Base-by-base conservation (phyloP, 257 asterid genomes). In the Nicotiana noctiflora region DNA sequence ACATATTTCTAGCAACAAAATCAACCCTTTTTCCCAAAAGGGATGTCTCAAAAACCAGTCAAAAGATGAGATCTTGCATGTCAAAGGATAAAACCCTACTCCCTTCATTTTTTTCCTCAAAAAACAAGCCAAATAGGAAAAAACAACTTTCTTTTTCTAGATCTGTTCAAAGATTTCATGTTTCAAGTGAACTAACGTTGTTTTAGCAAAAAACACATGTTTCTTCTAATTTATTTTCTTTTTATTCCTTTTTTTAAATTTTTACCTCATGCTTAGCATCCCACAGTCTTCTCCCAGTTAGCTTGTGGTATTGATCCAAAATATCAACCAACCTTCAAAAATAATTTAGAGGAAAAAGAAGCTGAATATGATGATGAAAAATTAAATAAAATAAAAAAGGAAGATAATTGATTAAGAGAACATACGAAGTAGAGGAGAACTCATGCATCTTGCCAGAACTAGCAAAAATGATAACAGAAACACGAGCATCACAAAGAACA, bases 221-320 rank as follows among this genome's bases (percentile, higher is more conserved):
- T 82, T 66, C 67, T 77, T 25, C 79, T 19, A 57, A 53, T 49
- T 23, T 17, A 68, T 55, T 8, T 65, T 25, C 25, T 9, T 55
- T 27, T 18, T n/a, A n/a, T n/a, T 31, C 7, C 27, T 25, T 25
- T 3, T 12, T 23, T 66, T 15, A 19, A 37, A 19, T 32, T 0
- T 49, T 44, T 81, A 95, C 99, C 99, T 95, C 99, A 86, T 95
- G 98, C 90, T 93, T 94, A 55, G 95, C 94, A 93, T 95, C 97
- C 99, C 99, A 95, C 49, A 95, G 89, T 90, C 92, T 93, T 89
- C 88, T 93, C 49, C 98, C 98, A 75, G 97, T 92, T 15, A 89
- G 89, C 83, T 90, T 92, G 84, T 93, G 99, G 87, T 93, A 95
- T 75, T 89, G 93, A 83, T 93, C 97, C 97, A 95, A 83, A 90